Evolutionary conservation across 768 basidiomycete genomes (phyloP).

Genomic region (Pulveroboletus ravenelii): DNA sequence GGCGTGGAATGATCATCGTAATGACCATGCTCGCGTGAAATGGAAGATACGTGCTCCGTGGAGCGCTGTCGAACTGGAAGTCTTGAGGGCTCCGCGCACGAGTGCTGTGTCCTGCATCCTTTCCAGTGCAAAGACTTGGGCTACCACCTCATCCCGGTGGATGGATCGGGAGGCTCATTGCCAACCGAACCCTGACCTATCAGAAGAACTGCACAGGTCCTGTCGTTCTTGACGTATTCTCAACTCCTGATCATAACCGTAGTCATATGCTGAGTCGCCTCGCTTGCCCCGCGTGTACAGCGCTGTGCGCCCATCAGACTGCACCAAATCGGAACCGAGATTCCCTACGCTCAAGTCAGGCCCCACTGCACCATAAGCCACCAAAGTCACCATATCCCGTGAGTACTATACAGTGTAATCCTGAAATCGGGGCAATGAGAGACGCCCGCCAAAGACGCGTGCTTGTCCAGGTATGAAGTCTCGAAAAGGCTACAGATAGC

Average conservation of each 20-base stretch:
- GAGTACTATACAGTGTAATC: conserved; percentile 28
- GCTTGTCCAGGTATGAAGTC: conserved; percentile 17
- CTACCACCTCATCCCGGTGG: not conserved
- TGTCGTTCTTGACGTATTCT: not conserved
- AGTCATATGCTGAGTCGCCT: conserved; percentile 10
- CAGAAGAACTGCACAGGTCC: conserved; percentile 8
- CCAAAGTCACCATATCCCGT: conserved; percentile 10
- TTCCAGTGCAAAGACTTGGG: conserved; percentile 4
- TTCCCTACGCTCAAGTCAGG: not conserved
- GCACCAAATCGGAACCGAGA: not conserved
- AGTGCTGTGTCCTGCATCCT: conserved; percentile 8
- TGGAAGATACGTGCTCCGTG: conserved; percentile 2
- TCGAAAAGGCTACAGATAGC: conserved; percentile 15
- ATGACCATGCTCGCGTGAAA: conserved; percentile 17
- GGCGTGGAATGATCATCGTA: conserved; percentile 13
- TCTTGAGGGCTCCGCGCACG: not conserved
- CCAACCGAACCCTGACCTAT: conserved; percentile 1
- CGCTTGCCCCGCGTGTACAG: conserved; percentile 13
- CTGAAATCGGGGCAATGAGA: conserved; percentile 6
- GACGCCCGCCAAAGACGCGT: conserved; percentile 7
- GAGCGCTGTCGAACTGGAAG: not conserved
- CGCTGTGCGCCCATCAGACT: not conserved
- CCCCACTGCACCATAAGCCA: conserved; percentile 1
- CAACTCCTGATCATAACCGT: too few species aligned
- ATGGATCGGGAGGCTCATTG: not conserved